Conservation (phyloP, 371 early-diverging fungal species). For the Rhizopus delemar region DNA sequence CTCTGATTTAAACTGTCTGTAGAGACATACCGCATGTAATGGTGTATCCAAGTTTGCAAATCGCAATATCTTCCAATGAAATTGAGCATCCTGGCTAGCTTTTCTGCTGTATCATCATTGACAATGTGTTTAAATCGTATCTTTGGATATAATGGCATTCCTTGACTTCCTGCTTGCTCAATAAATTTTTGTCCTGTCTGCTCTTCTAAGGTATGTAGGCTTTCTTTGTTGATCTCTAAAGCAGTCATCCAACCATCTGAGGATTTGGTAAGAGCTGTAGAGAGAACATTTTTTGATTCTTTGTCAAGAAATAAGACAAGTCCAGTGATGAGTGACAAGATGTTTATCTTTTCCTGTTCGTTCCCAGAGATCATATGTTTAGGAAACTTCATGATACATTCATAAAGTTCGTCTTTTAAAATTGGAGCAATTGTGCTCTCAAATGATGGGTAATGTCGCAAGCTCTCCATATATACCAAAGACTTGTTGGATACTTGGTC, state of each 20-base stretch:
- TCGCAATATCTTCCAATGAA: constrained; percentile 51
- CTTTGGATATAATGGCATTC: constrained; percentile 41
- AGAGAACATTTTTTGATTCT: constrained; percentile 39
- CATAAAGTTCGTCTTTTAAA: constrained; percentile 48
- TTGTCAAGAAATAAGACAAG: constrained; percentile 42
- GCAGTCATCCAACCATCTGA: constrained; percentile 51
- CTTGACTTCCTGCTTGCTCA: constrained; percentile 21
- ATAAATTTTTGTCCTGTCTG: constrained; percentile 19
- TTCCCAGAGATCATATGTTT: constrained; percentile 42
- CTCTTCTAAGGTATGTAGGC: constrained; percentile 46
- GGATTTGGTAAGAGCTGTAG: constrained; percentile 25
- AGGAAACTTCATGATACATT: constrained; percentile 45
- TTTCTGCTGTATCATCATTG: constrained; percentile 33
- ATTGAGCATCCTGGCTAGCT: constrained; percentile 43
- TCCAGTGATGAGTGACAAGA: constrained; percentile 45
- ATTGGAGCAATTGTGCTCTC: constrained; percentile 31
- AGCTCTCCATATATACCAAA: constrained; percentile 22
- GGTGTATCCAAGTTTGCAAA: constrained; percentile 41
- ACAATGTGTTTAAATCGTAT: constrained; percentile 48
- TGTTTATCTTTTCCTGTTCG: constrained; percentile 45
- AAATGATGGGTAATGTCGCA: constrained; percentile 19
- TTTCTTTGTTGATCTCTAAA: constrained; percentile 45
- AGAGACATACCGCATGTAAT: constrained; percentile 46
- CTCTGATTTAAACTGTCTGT: constrained; percentile 18
- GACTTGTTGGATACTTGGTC: constrained; percentile 35